Evolutionary conservation across 805 yeast species (phyloP).

Genomic region (Lipomyces chichibuensis): DNA sequence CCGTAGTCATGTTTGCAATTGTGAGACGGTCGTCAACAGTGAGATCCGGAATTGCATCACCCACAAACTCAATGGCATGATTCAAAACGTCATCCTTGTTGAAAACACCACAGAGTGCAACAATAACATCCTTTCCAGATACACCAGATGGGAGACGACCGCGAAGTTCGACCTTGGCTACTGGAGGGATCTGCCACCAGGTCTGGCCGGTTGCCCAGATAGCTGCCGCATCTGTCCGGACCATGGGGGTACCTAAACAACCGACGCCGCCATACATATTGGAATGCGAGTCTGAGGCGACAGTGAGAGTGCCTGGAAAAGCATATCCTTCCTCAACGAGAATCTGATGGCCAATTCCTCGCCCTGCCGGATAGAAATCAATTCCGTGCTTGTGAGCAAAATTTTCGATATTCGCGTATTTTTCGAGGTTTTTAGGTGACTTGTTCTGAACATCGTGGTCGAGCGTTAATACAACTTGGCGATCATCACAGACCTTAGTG

Average conservation of each 20-base stretch:
- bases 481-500: slow-evolving; percentile 72
- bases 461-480: slow-evolving; percentile 92
- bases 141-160: slow-evolving; percentile 85
- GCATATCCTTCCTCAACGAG: slow-evolving; percentile 99
- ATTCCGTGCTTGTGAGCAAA: slow-evolving; percentile 90
- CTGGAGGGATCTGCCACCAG: slow-evolving; percentile 99
- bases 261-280: slow-evolving; percentile 98
- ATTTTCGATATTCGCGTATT: slow-evolving; percentile 83
- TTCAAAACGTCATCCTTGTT: slow-evolving; percentile 91
- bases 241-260: slow-evolving; percentile 94
- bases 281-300: slow-evolving; percentile 97
- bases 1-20: slow-evolving; percentile 97
- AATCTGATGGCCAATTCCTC: slow-evolving; percentile 99
- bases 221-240: slow-evolving; percentile 97
- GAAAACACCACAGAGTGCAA: slow-evolving; percentile 89
- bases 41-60: slow-evolving; percentile 70
- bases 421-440: slow-evolving; percentile 81
- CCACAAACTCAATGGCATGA: slow-evolving; percentile 88
- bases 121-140: slow-evolving; percentile 95
- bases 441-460: slow-evolving; percentile 98
- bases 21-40: slow-evolving; percentile 85
- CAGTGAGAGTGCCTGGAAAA: slow-evolving; percentile 88
- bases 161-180: slow-evolving; percentile 84
- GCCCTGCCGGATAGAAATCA: slow-evolving; percentile 97
- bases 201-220: slow-evolving; percentile 99